phyloP scores from a whole-genome alignment of 495 filamentous ascomycete genomes.

The Talaromyces trachyspermus region DNA sequence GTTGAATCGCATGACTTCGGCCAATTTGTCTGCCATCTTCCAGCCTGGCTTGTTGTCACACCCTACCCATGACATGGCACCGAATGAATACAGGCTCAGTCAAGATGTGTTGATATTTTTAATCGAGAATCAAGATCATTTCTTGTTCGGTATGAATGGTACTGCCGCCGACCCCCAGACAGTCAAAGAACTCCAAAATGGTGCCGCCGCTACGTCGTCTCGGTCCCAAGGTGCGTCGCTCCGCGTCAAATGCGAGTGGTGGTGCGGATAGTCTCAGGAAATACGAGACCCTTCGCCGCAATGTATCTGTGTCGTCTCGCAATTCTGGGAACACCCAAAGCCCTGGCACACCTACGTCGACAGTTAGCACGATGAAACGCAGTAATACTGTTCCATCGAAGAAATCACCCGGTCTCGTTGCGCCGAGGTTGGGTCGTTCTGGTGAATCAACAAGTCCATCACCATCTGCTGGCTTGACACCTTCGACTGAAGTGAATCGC shows the following conservation, averaged over 20 bases:
- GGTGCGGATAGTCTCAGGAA: constrained; percentile 79
- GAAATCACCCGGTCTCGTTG: constrained; percentile 64
- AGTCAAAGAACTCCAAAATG: constrained; percentile 68
- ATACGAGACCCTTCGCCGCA: constrained; percentile 63
- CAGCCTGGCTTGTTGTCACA: constrained; percentile 94
- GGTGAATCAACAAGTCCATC: constrained; percentile 25
- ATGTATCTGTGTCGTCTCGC: constrained; percentile 68
- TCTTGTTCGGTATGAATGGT: constrained; percentile 89
- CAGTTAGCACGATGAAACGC: constrained; percentile 62
- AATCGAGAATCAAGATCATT: constrained; percentile 92
- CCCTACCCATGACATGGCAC: constrained; percentile 89
- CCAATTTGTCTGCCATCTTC: constrained; percentile 95
- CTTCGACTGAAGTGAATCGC: constrained; percentile 17
- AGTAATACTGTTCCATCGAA: constrained; percentile 97
- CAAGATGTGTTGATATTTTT: constrained; percentile 97
- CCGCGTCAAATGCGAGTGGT: constrained; percentile 79
- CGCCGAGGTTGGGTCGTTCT: constrained; percentile 46
- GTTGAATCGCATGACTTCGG: constrained; percentile 90
- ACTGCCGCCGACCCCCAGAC: constrained; percentile 84
- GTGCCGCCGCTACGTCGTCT: constrained; percentile 50
- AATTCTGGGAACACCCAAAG: constrained; percentile 64
- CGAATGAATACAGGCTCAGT: constrained; percentile 85
- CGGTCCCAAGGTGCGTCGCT: constrained; percentile 56
- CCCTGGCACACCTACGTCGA: constrained; percentile 60
- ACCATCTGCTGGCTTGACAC: constrained; percentile 23